Percentiles rank a stretch among this genome's conserved stretches.
Conservation (phyloP, 768 basidiomycete genomes). For the Tephrocybe sp. region DNA sequence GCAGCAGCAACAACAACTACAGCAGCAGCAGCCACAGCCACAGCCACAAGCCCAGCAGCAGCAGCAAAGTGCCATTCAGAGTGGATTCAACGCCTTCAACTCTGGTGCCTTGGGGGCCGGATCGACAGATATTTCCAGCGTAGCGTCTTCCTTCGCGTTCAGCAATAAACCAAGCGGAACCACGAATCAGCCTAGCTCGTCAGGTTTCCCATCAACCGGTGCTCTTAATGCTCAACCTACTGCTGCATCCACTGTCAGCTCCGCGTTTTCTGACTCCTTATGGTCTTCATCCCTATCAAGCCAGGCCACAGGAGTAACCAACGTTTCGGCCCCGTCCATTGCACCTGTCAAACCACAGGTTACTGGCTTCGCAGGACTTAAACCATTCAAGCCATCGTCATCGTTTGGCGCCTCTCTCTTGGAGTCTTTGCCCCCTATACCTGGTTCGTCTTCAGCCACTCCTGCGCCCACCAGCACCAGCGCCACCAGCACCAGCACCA, state of each 20-base stretch:
- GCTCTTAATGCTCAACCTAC: slow-evolving; percentile 30
- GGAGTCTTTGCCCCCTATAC: slow-evolving; percentile 72
- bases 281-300: slow-evolving; percentile 47
- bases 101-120: slow-evolving; percentile 41
- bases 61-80: slow-evolving; percentile 19
- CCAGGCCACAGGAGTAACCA: slow-evolving; percentile 48
- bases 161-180: slow-evolving; percentile 28
- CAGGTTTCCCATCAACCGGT: slow-evolving; percentile 16
- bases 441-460: slow-evolving; percentile 52
- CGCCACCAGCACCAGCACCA: slow-evolving; percentile 23
- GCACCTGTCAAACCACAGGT: slow-evolving; percentile 40
- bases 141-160: slow-evolving; percentile 73
- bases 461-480: slow-evolving; percentile 42
- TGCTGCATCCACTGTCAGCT: slow-evolving; percentile 36
- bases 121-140: slow-evolving; percentile 56
- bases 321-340: slow-evolving; percentile 23
- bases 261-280: slow-evolving; percentile 44
- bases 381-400: slow-evolving; percentile 80
- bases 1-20: slow-evolving; percentile 22
- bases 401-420: slow-evolving; percentile 76
- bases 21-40: slow-evolving; percentile 18
- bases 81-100: slow-evolving; percentile 34
- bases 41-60: slow-evolving; percentile 21
- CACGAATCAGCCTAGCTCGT: slow-evolving; percentile 12
- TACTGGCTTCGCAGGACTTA: slow-evolving; percentile 59